Percentiles rank a stretch among this genome's conserved stretches.
These are phyloP conservation scores for Geotrichum phurueaensis DNA, from an alignment of 1,139 yeast genomes.

Conservation along the genomic window DNA sequence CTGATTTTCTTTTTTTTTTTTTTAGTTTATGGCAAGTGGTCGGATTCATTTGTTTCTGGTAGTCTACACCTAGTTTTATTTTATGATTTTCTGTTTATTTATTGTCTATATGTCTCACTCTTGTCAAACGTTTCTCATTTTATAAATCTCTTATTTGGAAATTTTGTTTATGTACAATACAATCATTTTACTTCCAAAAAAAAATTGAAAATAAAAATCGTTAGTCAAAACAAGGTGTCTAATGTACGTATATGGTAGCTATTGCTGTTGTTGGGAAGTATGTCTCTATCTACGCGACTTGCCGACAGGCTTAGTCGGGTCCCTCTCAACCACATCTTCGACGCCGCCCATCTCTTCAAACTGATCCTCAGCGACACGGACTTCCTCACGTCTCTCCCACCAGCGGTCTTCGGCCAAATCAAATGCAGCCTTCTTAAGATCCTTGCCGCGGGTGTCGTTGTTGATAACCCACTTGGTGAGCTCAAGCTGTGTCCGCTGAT, in stretches of 20 bases:
- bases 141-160: no score
- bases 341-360: slow-evolving; percentile 89
- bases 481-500: slow-evolving; percentile 76
- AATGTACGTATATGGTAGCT: not conserved
- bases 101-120: not conserved
- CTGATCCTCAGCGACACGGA: slow-evolving; percentile 80
- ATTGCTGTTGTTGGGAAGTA: not conserved
- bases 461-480: slow-evolving; percentile 87
- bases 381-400: slow-evolving; percentile 98
- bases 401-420: slow-evolving; percentile 90
- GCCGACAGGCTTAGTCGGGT: slow-evolving; percentile 36
- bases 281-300: slow-evolving; percentile 24
- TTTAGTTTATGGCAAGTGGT: not conserved
- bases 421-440: slow-evolving; percentile 81
- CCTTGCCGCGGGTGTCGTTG: slow-evolving; percentile 85
- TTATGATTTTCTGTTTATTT: not conserved
- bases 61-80: not conserved
- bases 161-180: not conserved
- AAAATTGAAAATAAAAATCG: not conserved
- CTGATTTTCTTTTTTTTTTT: no score
- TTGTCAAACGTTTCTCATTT: not conserved
- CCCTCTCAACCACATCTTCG: slow-evolving; percentile 82
- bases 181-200: not conserved
- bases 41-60: not conserved
- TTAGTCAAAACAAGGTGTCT: not conserved